phyloP scores from a whole-genome alignment of 805 yeast genomes.

The Tetrapisispora arboricola region DNA sequence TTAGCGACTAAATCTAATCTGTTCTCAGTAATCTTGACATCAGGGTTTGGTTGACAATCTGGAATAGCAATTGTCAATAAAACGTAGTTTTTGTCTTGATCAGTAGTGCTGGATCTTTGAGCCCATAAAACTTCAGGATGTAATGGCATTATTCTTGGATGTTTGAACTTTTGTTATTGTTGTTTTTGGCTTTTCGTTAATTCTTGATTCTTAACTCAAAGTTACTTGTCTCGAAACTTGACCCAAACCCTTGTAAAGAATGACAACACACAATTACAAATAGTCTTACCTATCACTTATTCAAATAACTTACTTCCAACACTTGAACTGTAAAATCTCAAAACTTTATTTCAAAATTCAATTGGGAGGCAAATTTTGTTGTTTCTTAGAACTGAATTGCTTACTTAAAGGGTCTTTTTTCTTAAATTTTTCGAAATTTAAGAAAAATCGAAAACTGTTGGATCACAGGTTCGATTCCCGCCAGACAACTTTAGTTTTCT shows the following conservation, averaged over 20 bases:
- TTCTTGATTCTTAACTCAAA: no score
- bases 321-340: no score
- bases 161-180: constrained; percentile 4
- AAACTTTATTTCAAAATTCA: not conserved
- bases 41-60: constrained; percentile 50
- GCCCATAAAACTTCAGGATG: constrained; percentile 78
- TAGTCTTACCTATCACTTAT: no score
- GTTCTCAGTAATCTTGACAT: constrained; percentile 49
- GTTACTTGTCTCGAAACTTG: no score
- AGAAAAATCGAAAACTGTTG: not conserved
- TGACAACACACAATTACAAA: no score
- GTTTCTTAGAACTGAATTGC: no score
- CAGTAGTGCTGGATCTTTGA: constrained; percentile 78
- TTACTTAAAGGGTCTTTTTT: not conserved
- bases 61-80: constrained; percentile 64
- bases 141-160: constrained; percentile 11
- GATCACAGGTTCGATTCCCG: not conserved
- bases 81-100: constrained; percentile 61
- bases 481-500: not conserved
- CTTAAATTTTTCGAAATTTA: no score
- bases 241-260: no score
- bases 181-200: not conserved
- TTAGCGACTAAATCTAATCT: constrained; percentile 38
- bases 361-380: not conserved
- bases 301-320: no score